Conservation (phyloP, 345 rosid genomes). For the Brassica rapa region DNA sequence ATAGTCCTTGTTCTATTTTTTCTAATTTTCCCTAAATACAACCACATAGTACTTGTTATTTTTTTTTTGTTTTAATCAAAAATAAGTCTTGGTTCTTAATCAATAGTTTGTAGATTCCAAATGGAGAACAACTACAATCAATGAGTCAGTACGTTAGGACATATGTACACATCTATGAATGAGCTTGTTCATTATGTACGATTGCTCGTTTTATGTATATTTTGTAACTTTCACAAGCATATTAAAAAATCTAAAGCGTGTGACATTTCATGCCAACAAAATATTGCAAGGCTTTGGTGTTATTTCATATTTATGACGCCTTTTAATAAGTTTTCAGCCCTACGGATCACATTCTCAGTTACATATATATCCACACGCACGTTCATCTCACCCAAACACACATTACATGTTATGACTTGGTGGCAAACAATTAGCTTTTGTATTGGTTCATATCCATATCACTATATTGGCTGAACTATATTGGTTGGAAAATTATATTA, state of each 20-base stretch:
- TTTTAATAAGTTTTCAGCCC: background rate
- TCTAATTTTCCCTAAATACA: too few species aligned
- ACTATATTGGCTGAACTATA: slow-evolving; percentile 4
- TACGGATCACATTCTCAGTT: slow-evolving; percentile 4
- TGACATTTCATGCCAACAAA: background rate
- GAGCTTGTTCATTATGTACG: background rate
- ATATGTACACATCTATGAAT: background rate
- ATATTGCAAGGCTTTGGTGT: background rate
- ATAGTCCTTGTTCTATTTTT: too few species aligned
- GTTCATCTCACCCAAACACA: slow-evolving; percentile 13
- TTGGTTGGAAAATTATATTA: background rate
- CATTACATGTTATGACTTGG: slow-evolving; percentile 2
- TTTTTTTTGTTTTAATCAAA: too few species aligned
- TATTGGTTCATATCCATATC: background rate
- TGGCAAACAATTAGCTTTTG: slow-evolving; percentile 1
- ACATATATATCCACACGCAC: slow-evolving; percentile 27
- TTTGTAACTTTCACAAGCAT: background rate
- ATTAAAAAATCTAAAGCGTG: background rate
- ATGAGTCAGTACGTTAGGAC: too few species aligned
- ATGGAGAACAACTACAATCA: too few species aligned
- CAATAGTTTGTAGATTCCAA: too few species aligned
- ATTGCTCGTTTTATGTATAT: too few species aligned
- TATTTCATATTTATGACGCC: slow-evolving; percentile 1
- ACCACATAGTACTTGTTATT: too few species aligned
- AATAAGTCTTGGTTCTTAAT: too few species aligned